Base-by-base conservation (phyloP, 2,329 filamentous ascomycete species). In the Curvularia sp. region DNA sequence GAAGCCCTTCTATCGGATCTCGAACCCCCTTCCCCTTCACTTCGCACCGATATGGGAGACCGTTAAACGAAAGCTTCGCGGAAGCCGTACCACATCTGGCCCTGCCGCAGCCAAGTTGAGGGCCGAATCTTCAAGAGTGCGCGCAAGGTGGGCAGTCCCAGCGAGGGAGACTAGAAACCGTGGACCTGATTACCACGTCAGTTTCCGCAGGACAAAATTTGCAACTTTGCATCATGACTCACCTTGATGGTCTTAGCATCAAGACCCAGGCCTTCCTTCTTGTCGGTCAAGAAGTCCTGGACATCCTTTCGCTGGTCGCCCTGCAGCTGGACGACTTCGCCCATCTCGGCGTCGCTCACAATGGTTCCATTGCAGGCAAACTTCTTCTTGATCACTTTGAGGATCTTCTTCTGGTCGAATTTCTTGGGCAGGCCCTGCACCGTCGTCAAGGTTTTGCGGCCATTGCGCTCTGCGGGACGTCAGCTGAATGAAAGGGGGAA, bases 321-420 rank as follows among this genome's bases (percentile, higher is more conserved):
- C 83, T 99, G 95, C 78, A 99, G 90, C 86, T 99, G 95, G 79
- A 99, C 97, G 86, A 98, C 94, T 86, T 98, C 93, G 79, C 94
- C 94, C 92, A 97, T 97, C 83, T 96, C 93, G 73, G 86, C 87
- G 83, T 98, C 94, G 78, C 88, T 88, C 82, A 98, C 93, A 81
- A 98, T 96, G 83, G 93, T 98, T 87, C 95, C 95, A 97, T 99
- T 98, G 92, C 94, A 98, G 82, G 95, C 94, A 78, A 98, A 98
- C 80, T 97, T 95, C 88, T 98, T 98, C 89, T 98, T 98, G 86
- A 98, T 97, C 82, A 96, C 93, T 86, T 97, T 97, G 77, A 99
- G 89, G 80, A 99, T 97, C 85, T 97, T 97, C 89, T 97, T 98
- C 83, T 95, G 93, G 84, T 97, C 94, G 78, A 97, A 98, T 80